Conservation (phyloP, 1,284 basidiomycete genomes). For the Sporisorium sorghi region DNA sequence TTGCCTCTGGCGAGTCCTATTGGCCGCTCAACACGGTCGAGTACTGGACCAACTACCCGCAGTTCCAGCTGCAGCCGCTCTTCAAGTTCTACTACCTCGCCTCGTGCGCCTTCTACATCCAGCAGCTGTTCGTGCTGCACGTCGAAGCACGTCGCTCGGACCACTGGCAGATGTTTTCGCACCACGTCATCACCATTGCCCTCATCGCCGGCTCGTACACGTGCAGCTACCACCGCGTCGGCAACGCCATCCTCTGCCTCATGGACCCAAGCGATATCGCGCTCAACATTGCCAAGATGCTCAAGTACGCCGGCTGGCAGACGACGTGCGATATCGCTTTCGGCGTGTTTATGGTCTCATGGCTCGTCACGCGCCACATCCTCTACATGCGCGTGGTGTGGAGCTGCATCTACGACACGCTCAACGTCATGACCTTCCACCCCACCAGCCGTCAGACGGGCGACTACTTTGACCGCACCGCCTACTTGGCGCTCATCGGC, state of each 20-base stretch:
- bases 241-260: conserved; percentile 85
- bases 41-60: conserved; percentile 86
- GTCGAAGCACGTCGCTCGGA: conserved; percentile 93
- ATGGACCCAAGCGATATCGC: conserved; percentile 96
- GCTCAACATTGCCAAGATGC: conserved; percentile 88
- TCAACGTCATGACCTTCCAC: conserved; percentile 28
- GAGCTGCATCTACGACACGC: conserved; percentile 51
- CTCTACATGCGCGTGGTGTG: conserved; percentile 58
- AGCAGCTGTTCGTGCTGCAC: conserved; percentile 88
- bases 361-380: conserved; percentile 64
- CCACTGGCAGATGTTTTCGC: conserved; percentile 93
- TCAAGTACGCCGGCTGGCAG: conserved; percentile 82
- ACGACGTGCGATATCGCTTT: conserved; percentile 82
- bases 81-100: conserved; percentile 74
- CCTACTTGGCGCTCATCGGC: conserved; percentile 35
- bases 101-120: conserved; percentile 91
- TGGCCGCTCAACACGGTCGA: conserved; percentile 76
- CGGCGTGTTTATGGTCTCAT: conserved; percentile 73
- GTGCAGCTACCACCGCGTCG: conserved; percentile 86
- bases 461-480: conserved; percentile 25
- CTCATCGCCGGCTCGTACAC: conserved; percentile 84
- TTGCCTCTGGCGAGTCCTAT: conserved; percentile 81
- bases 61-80: conserved; percentile 78
- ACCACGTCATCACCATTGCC: conserved; percentile 88
- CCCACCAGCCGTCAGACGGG: conserved; percentile 18